Evolutionary conservation across 208 protist genomes (phyloP), one percentile per base, ranked within the genome.

Genomic region (Acanthamoeba triangularis): DNA sequence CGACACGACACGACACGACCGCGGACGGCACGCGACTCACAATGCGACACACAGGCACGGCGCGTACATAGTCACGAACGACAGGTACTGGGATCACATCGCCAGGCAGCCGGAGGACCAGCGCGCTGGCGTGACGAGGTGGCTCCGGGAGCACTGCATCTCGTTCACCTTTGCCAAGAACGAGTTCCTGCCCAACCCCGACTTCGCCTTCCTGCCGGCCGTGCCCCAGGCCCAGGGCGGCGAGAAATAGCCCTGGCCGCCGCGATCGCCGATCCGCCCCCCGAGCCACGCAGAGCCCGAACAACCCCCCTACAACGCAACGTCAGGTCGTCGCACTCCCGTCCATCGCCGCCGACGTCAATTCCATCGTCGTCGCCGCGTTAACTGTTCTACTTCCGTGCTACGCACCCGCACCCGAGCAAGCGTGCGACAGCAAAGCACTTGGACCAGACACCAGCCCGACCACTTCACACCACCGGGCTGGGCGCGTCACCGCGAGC

Each of bases 161-260:
- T 97, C 96, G 11, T 98, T 98, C 84, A 97, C 97, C 4, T 98
- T 98, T 96, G 97, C 97, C 14, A 49, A 97, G n/a, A 49, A 97
- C 30, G 97, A 98, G 47, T 98, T 98, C 82, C 74, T 98, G 25
- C 97, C 97, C 49, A 96, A 96, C 44, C 95, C 95, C 18, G 95
- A 96, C 91, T 96, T 96, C 41, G 96, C 20, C 18, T 96, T 96
- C 72, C 82, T 65, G 28, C 61, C 41, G 23, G 72, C 72, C 33
- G 63, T 35, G n/a, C 63, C 63, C n/a, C 63, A 33, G 63, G 63
- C 20, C 20, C 14, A 33, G n/a, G 63, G 14, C 20, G 63, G 23
- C 28, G 63, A 69, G 63, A 69, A 69, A 33, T 69, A 69, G 63
- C 8, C 63, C 8, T 13, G 63, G 14, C 8, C n/a, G 63, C 20